Evolutionary conservation across 345 rosid species (phyloP), one percentile per base, ranked within the genome.

Genomic region (Populus pruinosa): DNA sequence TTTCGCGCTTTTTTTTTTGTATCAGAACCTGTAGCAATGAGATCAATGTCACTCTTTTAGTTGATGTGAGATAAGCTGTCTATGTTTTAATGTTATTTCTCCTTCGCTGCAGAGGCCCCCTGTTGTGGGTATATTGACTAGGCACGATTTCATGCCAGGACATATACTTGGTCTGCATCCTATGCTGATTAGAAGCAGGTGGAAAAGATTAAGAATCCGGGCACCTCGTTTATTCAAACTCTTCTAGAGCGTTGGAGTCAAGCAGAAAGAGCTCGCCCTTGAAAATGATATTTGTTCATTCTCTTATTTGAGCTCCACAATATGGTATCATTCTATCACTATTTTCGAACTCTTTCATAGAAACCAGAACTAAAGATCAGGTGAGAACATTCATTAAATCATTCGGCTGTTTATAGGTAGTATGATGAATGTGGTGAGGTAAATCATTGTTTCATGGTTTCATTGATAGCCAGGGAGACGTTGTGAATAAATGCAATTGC

Each of bases 111-210:
- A 93, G 98, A 86, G 92, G 77, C 83, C 89, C 20, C 96, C 98
- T 2, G 87, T 93, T 38, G 93, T 90, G 74, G 98, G 98, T 25
- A 90, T 95, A 82, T 73, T 95, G 73, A 92, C 99, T 9, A 85
- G 97, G 86, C 98, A 93, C 29, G 99, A 93, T 83, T 95, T 95
- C 92, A 95, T 93, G 97, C 89, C 93, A 1, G 94, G 87, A 83
- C 98, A 96, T 78, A 78, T 92, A 78, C 75, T 92, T 83, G 88
- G 86, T 72, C 78, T 93, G 89, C 92, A 89, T 77, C 98, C 98
- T 1, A 47, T 83, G 29, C 86, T 87, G 62, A 69, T 59, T 11
- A 79, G 80, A 53, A 86, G 90, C 83, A 88, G 84, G 83, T 92
- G 98, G 97, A 93, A 92, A 79, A 87, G 93, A 86, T 82, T 92